Evolutionary conservation across 2,329 filamentous ascomycete species (phyloP).

Genomic region (Aspergillus tubingensis): DNA sequence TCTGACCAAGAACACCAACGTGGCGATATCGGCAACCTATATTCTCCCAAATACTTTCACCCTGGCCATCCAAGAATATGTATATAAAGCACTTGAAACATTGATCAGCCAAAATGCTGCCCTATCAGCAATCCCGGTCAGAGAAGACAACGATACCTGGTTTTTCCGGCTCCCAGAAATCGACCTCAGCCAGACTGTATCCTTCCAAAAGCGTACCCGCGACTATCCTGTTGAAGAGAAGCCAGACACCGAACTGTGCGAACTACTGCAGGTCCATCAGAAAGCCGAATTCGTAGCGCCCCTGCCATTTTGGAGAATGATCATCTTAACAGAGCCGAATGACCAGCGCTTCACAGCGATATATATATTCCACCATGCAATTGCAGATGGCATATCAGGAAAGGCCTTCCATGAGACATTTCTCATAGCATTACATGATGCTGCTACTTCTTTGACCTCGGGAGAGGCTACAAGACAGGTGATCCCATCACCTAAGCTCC

Average conservation of each 20-base stretch:
- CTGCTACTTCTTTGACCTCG: slow-evolving; percentile 10
- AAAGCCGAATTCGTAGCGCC: slow-evolving; percentile 40
- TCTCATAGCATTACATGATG: slow-evolving; percentile 35
- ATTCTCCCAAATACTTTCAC: slow-evolving; percentile 27
- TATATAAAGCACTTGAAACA: slow-evolving; percentile 40
- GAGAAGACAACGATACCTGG: slow-evolving; percentile 43
- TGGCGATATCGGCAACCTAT: slow-evolving; percentile 45
- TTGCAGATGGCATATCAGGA: slow-evolving; percentile 50
- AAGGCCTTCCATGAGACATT: slow-evolving; percentile 50
- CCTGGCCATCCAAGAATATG: slow-evolving; percentile 30
- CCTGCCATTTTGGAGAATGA: slow-evolving; percentile 49
- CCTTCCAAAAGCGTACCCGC: slow-evolving; percentile 34
- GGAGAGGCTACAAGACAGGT: slow-evolving; percentile 20
- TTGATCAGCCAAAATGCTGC: slow-evolving; percentile 46
- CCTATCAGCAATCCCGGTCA: slow-evolving; percentile 47
- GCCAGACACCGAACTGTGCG: slow-evolving; percentile 44
- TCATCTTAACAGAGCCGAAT: slow-evolving; percentile 35
- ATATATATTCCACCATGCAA: slow-evolving; percentile 52
- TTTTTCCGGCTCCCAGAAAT: slow-evolving; percentile 49
- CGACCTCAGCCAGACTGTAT: slow-evolving; percentile 42
- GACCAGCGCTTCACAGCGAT: slow-evolving; percentile 42
- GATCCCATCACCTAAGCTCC: slow-evolving; percentile 26
- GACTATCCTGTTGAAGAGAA: slow-evolving; percentile 20
- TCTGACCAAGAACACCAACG: slow-evolving; percentile 46
- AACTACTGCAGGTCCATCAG: slow-evolving; percentile 45